Percentiles rank a stretch among this genome's conserved stretches.
These are phyloP conservation scores for Lenzites betulinus DNA, from an alignment of 768 basidiomycete species.

Conservation along the genomic window DNA sequence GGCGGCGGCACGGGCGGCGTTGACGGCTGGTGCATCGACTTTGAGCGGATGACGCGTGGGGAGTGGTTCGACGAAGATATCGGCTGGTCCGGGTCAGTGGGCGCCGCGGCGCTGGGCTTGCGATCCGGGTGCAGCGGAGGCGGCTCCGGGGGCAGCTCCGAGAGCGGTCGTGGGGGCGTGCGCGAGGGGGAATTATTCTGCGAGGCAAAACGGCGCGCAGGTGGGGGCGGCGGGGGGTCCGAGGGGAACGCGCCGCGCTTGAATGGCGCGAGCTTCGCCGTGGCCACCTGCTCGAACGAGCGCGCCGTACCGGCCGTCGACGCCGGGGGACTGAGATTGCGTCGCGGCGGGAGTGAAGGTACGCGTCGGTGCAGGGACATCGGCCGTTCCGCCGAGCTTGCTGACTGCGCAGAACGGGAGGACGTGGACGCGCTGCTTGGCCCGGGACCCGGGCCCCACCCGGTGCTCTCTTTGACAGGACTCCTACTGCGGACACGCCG, in stretches of 20 bases:
- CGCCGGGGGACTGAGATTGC: conserved; percentile 35
- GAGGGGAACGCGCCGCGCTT: neutral
- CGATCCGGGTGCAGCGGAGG: conserved; percentile 62
- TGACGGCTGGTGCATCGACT: conserved; percentile 52
- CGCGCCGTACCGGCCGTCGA: conserved; percentile 38
- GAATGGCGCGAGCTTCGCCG: conserved; percentile 30
- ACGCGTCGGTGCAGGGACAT: conserved; percentile 14
- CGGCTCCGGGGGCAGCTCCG: conserved; percentile 37
- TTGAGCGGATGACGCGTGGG: conserved; percentile 51
- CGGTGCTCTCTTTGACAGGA: conserved; percentile 20
- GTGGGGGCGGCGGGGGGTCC: conserved; percentile 8
- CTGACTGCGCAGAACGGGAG: conserved; percentile 8
- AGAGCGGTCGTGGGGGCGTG: conserved; percentile 32
- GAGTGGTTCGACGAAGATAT: conserved; percentile 26
- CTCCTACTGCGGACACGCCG: conserved; percentile 27
- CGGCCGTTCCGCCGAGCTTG: conserved; percentile 19
- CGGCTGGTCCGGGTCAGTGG: conserved; percentile 14
- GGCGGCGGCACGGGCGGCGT: conserved; percentile 45
- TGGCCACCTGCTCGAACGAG: conserved; percentile 47
- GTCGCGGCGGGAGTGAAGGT: conserved; percentile 41
- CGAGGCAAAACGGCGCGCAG: conserved; percentile 18
- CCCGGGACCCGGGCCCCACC: neutral
- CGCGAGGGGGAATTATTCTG: conserved; percentile 31
- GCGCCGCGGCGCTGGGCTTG: conserved; percentile 30
- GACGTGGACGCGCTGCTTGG: conserved; percentile 12